A percentile compares a stretch with the other conserved stretches of the same genome.
Evolutionary conservation across 371 early-diverging fungal species (phyloP).

Genomic region (Sporodiniella umbellata): DNA sequence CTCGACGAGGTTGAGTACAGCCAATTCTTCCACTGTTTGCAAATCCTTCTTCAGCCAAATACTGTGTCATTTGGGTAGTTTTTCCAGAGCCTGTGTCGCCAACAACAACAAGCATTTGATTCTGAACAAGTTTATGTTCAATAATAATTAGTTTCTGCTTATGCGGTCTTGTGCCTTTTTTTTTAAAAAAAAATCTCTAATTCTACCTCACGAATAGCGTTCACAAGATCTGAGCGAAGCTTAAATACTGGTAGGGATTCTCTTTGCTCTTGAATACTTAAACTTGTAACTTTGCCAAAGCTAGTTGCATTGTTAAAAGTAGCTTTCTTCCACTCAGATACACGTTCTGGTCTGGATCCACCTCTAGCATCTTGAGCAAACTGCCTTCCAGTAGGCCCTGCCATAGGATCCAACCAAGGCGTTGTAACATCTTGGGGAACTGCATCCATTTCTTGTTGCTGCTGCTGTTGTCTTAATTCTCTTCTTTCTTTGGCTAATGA

Average conservation of each 20-base stretch:
- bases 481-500: slow-evolving; percentile 92
- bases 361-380: slow-evolving; percentile 89
- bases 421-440: slow-evolving; percentile 85
- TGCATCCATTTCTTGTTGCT: slow-evolving; percentile 85
- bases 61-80: slow-evolving; percentile 99
- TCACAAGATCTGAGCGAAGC: slow-evolving; percentile 71
- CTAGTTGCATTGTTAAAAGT: slow-evolving; percentile 87
- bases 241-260: slow-evolving; percentile 88
- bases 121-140: slow-evolving; percentile 26
- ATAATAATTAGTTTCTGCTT: not conserved
- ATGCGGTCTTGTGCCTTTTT: too few relatives aligned
- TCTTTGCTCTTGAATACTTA: slow-evolving; percentile 91
- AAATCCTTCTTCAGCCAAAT: slow-evolving; percentile 93
- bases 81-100: slow-evolving; percentile 99
- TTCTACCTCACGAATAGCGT: slow-evolving; percentile 72
- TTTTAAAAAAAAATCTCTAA: not conserved
- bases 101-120: slow-evolving; percentile 91
- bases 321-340: slow-evolving; percentile 94
- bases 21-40: slow-evolving; percentile 86
- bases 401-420: slow-evolving; percentile 96
- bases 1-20: slow-evolving; percentile 99
- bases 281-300: slow-evolving; percentile 85
- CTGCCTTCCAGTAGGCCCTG: slow-evolving; percentile 78
- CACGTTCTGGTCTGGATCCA: slow-evolving; percentile 54
- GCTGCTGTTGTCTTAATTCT: slow-evolving; percentile 84